Evolutionary conservation across 257 asterid species (phyloP), one percentile per base, ranked within the genome.

Genomic region (Salvia splendens): DNA sequence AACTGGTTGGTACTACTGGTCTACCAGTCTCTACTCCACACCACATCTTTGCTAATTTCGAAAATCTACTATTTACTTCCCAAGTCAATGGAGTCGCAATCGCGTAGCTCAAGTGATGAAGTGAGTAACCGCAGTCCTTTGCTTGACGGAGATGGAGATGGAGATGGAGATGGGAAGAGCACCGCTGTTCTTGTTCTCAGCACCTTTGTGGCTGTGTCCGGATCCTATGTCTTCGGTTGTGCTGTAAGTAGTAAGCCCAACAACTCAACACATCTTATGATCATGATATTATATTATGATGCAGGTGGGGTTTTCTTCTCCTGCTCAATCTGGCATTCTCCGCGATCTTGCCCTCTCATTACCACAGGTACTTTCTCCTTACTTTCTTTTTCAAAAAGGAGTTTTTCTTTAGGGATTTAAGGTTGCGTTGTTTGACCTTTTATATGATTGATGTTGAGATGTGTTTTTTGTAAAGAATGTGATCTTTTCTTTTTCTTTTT

Each of bases 261-360:
- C 20, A 17, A 17, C 20, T 0, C 20, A 17, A 17, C 20, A 17
- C 20, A 17, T 17, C 20, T 17, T 17, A 17, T 0, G 30, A 24
- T 24, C 2, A 24, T 24, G 54, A 6, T 33, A 9, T 36, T n/a
- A 61, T 36, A 12, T 46, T 36, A 32, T 63, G 55, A n/a, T 70
- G 74, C 81, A 86, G 97, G 88, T 86, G 70, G 95, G 96, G 66
- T 89, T 60, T 81, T 87, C 98, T 5, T 89, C 97, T 9, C 97
- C 98, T 5, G 96, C 97, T 62, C 90, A 87, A 69, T 60, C 84
- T 43, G 95, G 93, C 28, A 89, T 89, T 69, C 59, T 89, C n/a
- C 74, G 68, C 52, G 97, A 92, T 68, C 88, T 92, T 65, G 87
- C 77, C 32, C 81, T 92, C 54, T 78, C 97, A 1, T 28, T 89